phyloP scores from a whole-genome alignment of 2,329 filamentous ascomycete genomes.

The Annulohypoxylon truncatum region DNA sequence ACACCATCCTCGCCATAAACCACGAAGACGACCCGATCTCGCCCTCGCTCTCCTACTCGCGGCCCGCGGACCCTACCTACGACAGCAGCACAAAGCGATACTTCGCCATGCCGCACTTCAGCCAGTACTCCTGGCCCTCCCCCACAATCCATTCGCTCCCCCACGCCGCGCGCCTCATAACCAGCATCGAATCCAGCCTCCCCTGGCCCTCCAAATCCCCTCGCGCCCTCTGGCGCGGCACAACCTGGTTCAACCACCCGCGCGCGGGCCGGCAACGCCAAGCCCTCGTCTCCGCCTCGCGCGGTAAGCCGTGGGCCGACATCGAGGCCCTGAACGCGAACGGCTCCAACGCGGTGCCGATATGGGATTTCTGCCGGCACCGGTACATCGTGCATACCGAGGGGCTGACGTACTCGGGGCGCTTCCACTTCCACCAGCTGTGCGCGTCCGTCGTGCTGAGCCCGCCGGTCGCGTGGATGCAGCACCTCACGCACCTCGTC shows the following conservation, averaged over 20 bases:
- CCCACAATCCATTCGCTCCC: conserved; percentile 60
- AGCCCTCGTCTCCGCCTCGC: conserved; percentile 53
- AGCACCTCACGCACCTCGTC: conserved; percentile 62
- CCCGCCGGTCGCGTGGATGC: conserved; percentile 61
- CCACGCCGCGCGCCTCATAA: conserved; percentile 54
- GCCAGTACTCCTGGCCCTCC: conserved; percentile 65
- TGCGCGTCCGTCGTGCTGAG: conserved; percentile 61
- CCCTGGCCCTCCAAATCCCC: conserved; percentile 53
- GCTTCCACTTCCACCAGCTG: conserved; percentile 63
- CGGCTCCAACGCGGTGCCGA: conserved; percentile 58
- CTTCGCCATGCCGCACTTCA: conserved; percentile 68
- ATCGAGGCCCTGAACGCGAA: conserved; percentile 55
- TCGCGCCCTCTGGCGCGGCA: conserved; percentile 64
- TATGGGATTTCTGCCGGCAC: conserved; percentile 64
- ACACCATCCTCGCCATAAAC: conserved; percentile 64
- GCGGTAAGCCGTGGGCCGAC: conserved; percentile 60
- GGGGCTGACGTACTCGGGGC: conserved; percentile 64
- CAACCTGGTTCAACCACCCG: conserved; percentile 61
- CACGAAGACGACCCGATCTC: conserved; percentile 61
- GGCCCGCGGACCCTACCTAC: conserved; percentile 55
- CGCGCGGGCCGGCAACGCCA: conserved; percentile 56
- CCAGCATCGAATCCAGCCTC: conserved; percentile 50
- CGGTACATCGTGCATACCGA: conserved; percentile 65
- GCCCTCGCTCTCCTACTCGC: conserved; percentile 61
- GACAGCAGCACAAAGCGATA: conserved; percentile 48